Conservation (phyloP, 495 filamentous ascomycete genomes). For the Penicillium herquei region DNA sequence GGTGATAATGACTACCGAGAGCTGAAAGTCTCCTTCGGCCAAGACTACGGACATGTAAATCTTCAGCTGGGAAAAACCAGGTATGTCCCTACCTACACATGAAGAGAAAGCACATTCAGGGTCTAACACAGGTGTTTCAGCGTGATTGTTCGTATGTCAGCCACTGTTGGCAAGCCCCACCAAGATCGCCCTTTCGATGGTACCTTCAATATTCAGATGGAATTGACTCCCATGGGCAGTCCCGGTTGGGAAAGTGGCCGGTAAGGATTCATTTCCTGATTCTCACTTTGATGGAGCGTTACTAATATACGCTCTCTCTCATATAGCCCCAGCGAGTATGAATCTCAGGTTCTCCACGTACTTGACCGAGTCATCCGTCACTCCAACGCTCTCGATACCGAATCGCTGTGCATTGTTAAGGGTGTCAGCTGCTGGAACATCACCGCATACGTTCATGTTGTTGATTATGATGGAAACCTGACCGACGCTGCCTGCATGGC, state of each 20-base stretch:
- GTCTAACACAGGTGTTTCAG: conserved; percentile 41
- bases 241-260: conserved; percentile 86
- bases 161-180: conserved; percentile 79
- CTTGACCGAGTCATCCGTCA: conserved; percentile 93
- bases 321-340: conserved; percentile 68
- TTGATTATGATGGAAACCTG: conserved; percentile 85
- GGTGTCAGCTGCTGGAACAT: conserved; percentile 87
- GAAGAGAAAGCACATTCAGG: background rate
- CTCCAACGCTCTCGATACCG: conserved; percentile 86
- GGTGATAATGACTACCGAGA: conserved; percentile 72
- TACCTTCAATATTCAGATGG: conserved; percentile 84
- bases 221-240: conserved; percentile 89
- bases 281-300: background rate
- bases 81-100: conserved; percentile 39
- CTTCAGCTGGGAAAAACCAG: conserved; percentile 88
- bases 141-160: conserved; percentile 80
- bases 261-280: conserved; percentile 37
- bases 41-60: conserved; percentile 89
- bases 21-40: conserved; percentile 76
- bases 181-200: conserved; percentile 91
- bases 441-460: conserved; percentile 83
- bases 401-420: conserved; percentile 90
- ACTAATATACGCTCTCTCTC: background rate
- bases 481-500: conserved; percentile 83
- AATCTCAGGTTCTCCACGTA: conserved; percentile 78